These are phyloP conservation scores for Cucumis sativus DNA, from an alignment of 306 rosid species.

Conservation along the genomic window DNA sequence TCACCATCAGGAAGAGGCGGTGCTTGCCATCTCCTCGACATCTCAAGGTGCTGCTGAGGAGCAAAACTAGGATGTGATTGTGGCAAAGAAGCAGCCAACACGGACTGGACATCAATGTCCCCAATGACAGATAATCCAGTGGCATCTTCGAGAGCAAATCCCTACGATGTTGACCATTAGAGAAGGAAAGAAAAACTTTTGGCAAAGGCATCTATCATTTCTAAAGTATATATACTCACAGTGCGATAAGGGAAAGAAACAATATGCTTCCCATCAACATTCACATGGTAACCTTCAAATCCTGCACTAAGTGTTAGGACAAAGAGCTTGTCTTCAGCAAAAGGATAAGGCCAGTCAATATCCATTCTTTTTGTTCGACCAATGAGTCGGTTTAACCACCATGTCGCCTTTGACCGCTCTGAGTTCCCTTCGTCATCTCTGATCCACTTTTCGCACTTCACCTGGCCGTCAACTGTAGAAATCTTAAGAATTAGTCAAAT, in stretches of 20 bases:
- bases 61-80: slow-evolving; percentile 70
- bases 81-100: slow-evolving; percentile 82
- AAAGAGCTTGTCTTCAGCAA: slow-evolving; percentile 62
- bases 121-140: slow-evolving; percentile 69
- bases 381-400: slow-evolving; percentile 79
- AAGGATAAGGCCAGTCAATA: slow-evolving; percentile 87
- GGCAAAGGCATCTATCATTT: slow-evolving; percentile 8
- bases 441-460: slow-evolving; percentile 95
- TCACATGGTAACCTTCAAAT: slow-evolving; percentile 86
- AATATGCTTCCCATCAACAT: slow-evolving; percentile 85
- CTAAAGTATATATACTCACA: slow-evolving; percentile 46
- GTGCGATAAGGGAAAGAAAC: slow-evolving; percentile 85
- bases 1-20: slow-evolving; percentile 38
- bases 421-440: slow-evolving; percentile 38
- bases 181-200: background rate
- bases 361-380: slow-evolving; percentile 66
- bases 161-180: slow-evolving; percentile 24
- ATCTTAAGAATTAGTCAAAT: slow-evolving; percentile 22
- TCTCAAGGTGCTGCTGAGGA: slow-evolving; percentile 67
- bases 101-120: slow-evolving; percentile 59
- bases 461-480: slow-evolving; percentile 77
- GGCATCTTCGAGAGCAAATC: slow-evolving; percentile 94
- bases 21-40: slow-evolving; percentile 60
- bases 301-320: slow-evolving; percentile 91
- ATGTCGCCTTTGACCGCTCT: slow-evolving; percentile 52